phyloP scores from a whole-genome alignment of 805 yeast species.

The Wickerhamomyces rabaulensis region DNA sequence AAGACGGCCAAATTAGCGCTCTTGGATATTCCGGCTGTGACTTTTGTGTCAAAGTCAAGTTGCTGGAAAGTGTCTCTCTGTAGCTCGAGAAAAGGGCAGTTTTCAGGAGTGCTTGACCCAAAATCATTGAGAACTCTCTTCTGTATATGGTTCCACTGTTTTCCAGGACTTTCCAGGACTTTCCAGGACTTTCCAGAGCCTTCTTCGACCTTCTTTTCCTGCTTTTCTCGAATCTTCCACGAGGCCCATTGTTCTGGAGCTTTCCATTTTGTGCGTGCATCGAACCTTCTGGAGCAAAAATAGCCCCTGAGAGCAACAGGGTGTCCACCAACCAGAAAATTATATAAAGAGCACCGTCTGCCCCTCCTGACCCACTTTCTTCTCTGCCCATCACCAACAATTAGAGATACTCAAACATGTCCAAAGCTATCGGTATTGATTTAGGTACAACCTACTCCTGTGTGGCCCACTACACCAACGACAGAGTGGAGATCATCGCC shows the following conservation, averaged over 20 bases:
- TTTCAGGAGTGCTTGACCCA: too few relatives aligned
- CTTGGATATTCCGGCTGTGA: not conserved
- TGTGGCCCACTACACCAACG: slow-evolving; percentile 84
- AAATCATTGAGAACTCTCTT: too few relatives aligned
- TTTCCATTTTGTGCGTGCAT: not conserved
- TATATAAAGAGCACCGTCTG: not conserved
- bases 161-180: not conserved
- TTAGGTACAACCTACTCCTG: slow-evolving; percentile 97
- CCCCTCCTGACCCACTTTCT: not conserved
- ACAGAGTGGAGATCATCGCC: slow-evolving; percentile 91
- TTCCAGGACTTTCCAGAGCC: not conserved
- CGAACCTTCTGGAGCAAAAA: slow-evolving; percentile 1
- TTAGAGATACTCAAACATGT: slow-evolving; percentile 29
- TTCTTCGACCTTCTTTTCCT: not conserved
- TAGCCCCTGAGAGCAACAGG: not conserved
- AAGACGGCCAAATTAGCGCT: too few relatives aligned
- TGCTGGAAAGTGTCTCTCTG: not conserved
- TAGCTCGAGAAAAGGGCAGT: too few relatives aligned
- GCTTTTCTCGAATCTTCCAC: not conserved
- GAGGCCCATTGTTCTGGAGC: not conserved
- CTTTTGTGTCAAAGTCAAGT: not conserved
- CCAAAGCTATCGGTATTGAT: slow-evolving; percentile 76
- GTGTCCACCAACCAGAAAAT: not conserved
- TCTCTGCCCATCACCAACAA: not conserved
- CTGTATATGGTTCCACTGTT: too few relatives aligned